phyloP scores from a whole-genome alignment of 1,284 basidiomycete genomes.

The Cryptococcus sp. region DNA sequence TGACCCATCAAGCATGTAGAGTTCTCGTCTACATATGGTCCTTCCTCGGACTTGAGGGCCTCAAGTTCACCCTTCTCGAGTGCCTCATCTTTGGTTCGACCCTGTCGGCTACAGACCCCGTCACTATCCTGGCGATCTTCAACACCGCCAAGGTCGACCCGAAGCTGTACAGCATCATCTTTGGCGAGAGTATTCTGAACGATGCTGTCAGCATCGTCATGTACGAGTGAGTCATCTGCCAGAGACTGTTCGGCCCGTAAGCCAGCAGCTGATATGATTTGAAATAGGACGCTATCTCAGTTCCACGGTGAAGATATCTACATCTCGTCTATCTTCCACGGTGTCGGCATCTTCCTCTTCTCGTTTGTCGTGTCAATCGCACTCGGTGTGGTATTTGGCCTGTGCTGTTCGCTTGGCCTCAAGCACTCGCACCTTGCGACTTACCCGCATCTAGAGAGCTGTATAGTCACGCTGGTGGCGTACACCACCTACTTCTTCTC shows the following conservation, averaged over 20 bases:
- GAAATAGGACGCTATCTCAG: constrained; percentile 73
- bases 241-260: too few relatives aligned
- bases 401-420: constrained; percentile 83
- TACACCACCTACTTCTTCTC: constrained; percentile 99
- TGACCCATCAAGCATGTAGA: constrained; percentile 43
- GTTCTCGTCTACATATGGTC: constrained; percentile 93
- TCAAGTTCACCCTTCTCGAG: constrained; percentile 74
- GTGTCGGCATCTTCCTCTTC: constrained; percentile 91
- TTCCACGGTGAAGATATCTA: constrained; percentile 90
- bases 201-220: constrained; percentile 99
- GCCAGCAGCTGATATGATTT: background rate
- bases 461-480: constrained; percentile 87
- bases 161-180: constrained; percentile 95
- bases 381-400: constrained; percentile 85
- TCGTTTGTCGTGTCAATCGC: constrained; percentile 93
- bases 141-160: constrained; percentile 99
- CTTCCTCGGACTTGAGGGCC: constrained; percentile 79
- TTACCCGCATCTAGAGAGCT: constrained; percentile 90
- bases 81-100: constrained; percentile 96
- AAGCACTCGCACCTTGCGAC: constrained; percentile 87
- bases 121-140: constrained; percentile 98
- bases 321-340: constrained; percentile 86
- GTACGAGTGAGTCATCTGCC: constrained; percentile 85
- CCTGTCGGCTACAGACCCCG: constrained; percentile 94
- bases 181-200: constrained; percentile 94